phyloP scores from a whole-genome alignment of 148 eudicot genomes.

The Beta vulgaris region DNA sequence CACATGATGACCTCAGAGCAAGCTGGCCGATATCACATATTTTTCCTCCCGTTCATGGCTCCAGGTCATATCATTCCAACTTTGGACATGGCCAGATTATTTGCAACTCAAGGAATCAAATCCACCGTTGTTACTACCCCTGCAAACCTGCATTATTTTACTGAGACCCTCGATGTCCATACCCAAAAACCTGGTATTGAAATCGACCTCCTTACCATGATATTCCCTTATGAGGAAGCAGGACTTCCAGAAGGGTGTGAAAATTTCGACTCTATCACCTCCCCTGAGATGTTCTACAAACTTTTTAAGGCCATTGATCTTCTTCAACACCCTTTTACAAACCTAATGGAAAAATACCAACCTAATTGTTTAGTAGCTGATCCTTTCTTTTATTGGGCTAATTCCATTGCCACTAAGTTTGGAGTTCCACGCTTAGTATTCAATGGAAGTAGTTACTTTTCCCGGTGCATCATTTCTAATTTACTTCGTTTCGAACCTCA shows the following conservation, averaged over 20 bases:
- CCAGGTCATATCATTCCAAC: constrained; percentile 39
- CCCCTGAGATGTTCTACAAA: background rate
- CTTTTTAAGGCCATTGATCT: constrained; percentile 21
- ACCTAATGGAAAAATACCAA: background rate
- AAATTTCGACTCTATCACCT: constrained; percentile 5
- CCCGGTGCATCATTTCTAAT: constrained; percentile 16
- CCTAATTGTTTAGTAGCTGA: constrained; percentile 41
- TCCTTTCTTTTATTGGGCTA: constrained; percentile 36
- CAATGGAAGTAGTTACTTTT: constrained; percentile 25
- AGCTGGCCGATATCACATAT: constrained; percentile 19
- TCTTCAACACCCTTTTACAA: constrained; percentile 30
- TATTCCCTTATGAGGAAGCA: constrained; percentile 29
- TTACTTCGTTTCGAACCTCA: constrained; percentile 16
- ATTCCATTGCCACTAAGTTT: constrained; percentile 19
- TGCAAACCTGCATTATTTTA: constrained; percentile 17
- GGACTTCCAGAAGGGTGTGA: constrained; percentile 41
- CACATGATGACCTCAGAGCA: constrained; percentile 20
- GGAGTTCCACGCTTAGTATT: constrained; percentile 35
- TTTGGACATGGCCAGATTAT: constrained; percentile 33
- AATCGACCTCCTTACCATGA: constrained; percentile 12
- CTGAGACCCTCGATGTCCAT: constrained; percentile 6
- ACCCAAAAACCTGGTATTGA: background rate
- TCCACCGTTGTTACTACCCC: constrained; percentile 39
- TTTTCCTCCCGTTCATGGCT: constrained; percentile 35
- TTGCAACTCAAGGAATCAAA: constrained; percentile 33